Evolutionary conservation across 2,329 filamentous ascomycete species (phyloP).

Genomic region (Nothomitra cinnamomea): DNA sequence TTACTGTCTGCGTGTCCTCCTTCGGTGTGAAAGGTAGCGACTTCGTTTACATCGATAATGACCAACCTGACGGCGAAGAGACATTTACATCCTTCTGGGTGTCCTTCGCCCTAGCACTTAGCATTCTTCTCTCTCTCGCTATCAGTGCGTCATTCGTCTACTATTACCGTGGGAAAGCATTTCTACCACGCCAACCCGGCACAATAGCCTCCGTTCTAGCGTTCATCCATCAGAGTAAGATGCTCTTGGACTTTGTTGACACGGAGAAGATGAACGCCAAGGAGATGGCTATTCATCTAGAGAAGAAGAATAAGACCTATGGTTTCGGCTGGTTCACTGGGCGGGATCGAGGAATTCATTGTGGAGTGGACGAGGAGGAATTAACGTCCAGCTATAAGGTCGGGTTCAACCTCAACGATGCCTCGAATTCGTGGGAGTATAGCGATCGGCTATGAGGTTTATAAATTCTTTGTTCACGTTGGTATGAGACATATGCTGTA

Average conservation of each 20-base stretch:
- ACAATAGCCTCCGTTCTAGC: conserved; percentile 62
- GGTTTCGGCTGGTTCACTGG: conserved; percentile 63
- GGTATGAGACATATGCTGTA: neutral
- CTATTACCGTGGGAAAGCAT: conserved; percentile 44
- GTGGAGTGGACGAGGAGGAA: conserved; percentile 63
- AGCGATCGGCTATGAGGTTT: neutral
- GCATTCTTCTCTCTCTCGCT: conserved; percentile 50
- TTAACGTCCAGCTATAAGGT: conserved; percentile 48
- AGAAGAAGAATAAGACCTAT: conserved; percentile 47
- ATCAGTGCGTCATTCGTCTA: conserved; percentile 43
- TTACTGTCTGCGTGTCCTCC: conserved; percentile 51
- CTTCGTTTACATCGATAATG: conserved; percentile 27
- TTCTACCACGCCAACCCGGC: conserved; percentile 61
- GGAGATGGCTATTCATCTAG: conserved; percentile 44
- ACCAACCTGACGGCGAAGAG: conserved; percentile 22
- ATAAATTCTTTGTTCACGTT: neutral
- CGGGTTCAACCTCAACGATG: conserved; percentile 24
- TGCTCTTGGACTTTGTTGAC: conserved; percentile 59
- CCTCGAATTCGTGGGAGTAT: conserved; percentile 13
- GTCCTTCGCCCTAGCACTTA: conserved; percentile 41
- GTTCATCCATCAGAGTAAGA: conserved; percentile 65
- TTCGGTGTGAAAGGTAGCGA: conserved; percentile 47
- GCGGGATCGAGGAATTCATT: conserved; percentile 54
- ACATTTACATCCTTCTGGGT: conserved; percentile 45
- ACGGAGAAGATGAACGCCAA: conserved; percentile 45